Conservation (phyloP, 2,329 filamentous ascomycete genomes). For the Neonectria magnoliae region DNA sequence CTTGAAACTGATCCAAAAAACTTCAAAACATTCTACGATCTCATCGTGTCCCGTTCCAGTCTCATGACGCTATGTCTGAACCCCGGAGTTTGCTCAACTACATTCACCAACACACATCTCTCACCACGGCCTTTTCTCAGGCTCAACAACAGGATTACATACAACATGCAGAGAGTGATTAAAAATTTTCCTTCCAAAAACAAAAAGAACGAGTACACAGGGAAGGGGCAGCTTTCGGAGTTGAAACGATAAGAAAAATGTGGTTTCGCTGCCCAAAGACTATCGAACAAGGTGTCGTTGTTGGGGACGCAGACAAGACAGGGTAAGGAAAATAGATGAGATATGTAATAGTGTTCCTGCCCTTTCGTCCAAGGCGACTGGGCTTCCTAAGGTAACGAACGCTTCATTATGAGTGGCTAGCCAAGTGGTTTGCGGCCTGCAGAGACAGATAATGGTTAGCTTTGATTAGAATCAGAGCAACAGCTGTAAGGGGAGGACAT, state of each 20-base stretch:
- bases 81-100: slow-evolving; percentile 1
- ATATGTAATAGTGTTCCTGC: slow-evolving; percentile 32
- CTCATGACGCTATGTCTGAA: neutral
- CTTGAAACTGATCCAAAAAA: slow-evolving; percentile 1
- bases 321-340: slow-evolving; percentile 29
- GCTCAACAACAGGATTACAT: slow-evolving; percentile 17
- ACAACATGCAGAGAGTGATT: slow-evolving; percentile 17
- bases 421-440: slow-evolving; percentile 65
- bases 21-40: slow-evolving; percentile 2
- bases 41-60: neutral
- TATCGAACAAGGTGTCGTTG: slow-evolving; percentile 39
- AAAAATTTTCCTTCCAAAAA: slow-evolving; percentile 5
- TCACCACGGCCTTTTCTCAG: slow-evolving; percentile 5
- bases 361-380: slow-evolving; percentile 10
- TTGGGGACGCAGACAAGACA: slow-evolving; percentile 29
- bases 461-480: neutral
- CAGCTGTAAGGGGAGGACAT: slow-evolving; percentile 45
- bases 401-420: slow-evolving; percentile 60
- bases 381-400: slow-evolving; percentile 14
- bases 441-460: slow-evolving; percentile 27
- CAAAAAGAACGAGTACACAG: slow-evolving; percentile 26
- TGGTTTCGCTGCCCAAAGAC: slow-evolving; percentile 34
- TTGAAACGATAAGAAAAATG: slow-evolving; percentile 19
- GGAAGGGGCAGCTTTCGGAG: slow-evolving; percentile 22
- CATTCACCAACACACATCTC: slow-evolving; percentile 12